Conservation (phyloP, 805 yeast genomes). For the Starmerella potacharoeniae region DNA sequence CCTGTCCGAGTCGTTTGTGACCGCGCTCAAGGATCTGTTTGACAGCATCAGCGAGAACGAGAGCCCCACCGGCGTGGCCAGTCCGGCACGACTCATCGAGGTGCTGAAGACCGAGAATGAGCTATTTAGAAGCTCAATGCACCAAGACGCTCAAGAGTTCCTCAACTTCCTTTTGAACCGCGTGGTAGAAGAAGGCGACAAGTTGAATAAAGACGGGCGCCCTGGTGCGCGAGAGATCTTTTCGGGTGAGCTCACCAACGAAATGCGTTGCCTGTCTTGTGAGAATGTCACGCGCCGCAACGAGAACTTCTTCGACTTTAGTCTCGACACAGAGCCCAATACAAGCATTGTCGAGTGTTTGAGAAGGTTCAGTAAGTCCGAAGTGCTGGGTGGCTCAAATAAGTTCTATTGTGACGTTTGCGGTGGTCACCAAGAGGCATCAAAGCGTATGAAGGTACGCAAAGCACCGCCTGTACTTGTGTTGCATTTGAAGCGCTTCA, state of each 20-base stretch:
- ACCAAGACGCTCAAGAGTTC: conserved; percentile 97
- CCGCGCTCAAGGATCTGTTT: conserved; percentile 72
- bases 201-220: not conserved
- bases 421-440: conserved; percentile 85
- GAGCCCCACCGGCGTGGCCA: conserved; percentile 66
- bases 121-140: conserved; percentile 82
- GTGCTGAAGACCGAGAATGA: conserved; percentile 72
- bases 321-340: conserved; percentile 69
- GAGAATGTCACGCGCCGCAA: conserved; percentile 71
- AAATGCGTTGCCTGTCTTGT: conserved; percentile 81
- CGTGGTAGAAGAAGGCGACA: conserved; percentile 38
- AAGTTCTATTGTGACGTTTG: conserved; percentile 90
- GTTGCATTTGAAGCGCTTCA: conserved; percentile 81
- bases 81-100: conserved; percentile 64
- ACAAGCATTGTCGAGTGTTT: conserved; percentile 67
- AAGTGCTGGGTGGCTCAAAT: conserved; percentile 72
- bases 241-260: conserved; percentile 76
- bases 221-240: conserved; percentile 50
- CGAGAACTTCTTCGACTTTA: conserved; percentile 76
- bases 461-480: conserved; percentile 67
- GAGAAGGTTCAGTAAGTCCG: conserved; percentile 73
- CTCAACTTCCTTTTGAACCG: conserved; percentile 77
- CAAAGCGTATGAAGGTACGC: conserved; percentile 72
- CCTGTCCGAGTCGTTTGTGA: conserved; percentile 41
- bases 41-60: conserved; percentile 68